A percentile compares a stretch with the other conserved stretches of the same genome.
These are phyloP conservation scores for Vachellia collinsii DNA, from an alignment of 306 rosid genomes.

Conservation along the genomic window DNA sequence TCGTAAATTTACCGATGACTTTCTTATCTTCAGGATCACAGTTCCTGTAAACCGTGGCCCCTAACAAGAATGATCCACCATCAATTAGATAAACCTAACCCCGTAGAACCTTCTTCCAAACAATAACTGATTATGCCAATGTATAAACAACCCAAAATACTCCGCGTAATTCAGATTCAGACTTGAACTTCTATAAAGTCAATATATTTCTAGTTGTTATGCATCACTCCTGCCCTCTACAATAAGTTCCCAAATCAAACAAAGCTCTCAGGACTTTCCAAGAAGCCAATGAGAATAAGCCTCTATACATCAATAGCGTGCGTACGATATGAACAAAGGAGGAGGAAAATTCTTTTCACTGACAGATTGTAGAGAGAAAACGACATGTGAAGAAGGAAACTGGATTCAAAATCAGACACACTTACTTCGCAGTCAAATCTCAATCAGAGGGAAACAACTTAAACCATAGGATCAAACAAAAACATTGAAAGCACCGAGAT, in stretches of 20 bases:
- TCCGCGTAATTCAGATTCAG: slow-evolving; percentile 7
- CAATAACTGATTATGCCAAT: background rate
- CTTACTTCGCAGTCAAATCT: slow-evolving; percentile 23
- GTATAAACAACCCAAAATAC: slow-evolving; percentile 17
- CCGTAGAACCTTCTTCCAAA: background rate
- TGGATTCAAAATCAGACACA: slow-evolving; percentile 45
- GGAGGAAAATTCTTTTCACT: background rate
- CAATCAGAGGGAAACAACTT: slow-evolving; percentile 18
- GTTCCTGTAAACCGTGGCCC: slow-evolving; percentile 18
- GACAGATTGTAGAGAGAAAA: slow-evolving; percentile 34
- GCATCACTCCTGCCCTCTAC: background rate
- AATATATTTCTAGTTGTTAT: background rate
- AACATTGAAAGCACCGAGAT: background rate
- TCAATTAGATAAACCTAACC: background rate
- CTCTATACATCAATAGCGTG: background rate
- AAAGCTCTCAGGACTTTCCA: slow-evolving; percentile 6
- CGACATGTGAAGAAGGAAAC: background rate
- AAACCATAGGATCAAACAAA: slow-evolving; percentile 2
- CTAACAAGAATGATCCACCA: slow-evolving; percentile 19
- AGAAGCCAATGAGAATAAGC: background rate
- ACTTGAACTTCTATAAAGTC: slow-evolving; percentile 6
- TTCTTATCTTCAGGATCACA: slow-evolving; percentile 25
- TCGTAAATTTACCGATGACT: background rate
- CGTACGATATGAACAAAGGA: background rate
- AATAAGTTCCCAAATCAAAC: background rate